phyloP scores from a whole-genome alignment of 305 asterid species.

The Rubia tinctorum region DNA sequence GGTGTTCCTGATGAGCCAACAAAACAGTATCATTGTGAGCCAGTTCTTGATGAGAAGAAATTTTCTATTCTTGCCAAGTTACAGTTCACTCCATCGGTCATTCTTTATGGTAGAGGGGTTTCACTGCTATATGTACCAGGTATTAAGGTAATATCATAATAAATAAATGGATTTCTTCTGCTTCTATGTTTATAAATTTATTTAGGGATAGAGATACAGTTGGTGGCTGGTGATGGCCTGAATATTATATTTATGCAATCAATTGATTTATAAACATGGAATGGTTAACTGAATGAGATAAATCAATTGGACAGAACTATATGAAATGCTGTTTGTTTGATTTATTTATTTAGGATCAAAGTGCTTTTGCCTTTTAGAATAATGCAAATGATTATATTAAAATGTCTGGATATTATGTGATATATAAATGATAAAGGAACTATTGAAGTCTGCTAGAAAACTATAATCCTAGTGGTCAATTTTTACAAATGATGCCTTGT shows the following conservation, averaged over 20 bases:
- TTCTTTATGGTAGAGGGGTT: too few relatives aligned
- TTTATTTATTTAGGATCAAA: not conserved
- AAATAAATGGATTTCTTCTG: not conserved
- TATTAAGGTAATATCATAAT: not conserved
- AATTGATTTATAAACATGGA: not conserved
- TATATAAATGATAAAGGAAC: not conserved
- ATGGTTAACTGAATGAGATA: not conserved
- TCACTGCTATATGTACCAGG: not conserved
- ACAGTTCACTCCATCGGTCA: not conserved
- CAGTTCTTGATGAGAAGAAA: too few relatives aligned
- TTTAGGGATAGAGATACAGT: not conserved
- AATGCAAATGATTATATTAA: too few relatives aligned
- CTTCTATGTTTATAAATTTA: not conserved
- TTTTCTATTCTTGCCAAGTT: not conserved
- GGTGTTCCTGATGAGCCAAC: not conserved
- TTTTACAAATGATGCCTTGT: not conserved
- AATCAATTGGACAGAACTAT: not conserved
- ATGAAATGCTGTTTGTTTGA: not conserved
- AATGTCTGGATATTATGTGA: not conserved
- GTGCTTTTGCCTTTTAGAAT: not conserved
- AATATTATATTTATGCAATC: not conserved
- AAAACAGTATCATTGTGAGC: too few relatives aligned
- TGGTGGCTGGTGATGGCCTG: not conserved
- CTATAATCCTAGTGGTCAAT: not conserved
- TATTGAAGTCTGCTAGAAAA: not conserved